Percentiles rank a stretch among this genome's conserved stretches.
These are phyloP conservation scores for Sordariomycetes sp. DNA, from an alignment of 2,329 filamentous ascomycete genomes.

Conservation along the genomic window DNA sequence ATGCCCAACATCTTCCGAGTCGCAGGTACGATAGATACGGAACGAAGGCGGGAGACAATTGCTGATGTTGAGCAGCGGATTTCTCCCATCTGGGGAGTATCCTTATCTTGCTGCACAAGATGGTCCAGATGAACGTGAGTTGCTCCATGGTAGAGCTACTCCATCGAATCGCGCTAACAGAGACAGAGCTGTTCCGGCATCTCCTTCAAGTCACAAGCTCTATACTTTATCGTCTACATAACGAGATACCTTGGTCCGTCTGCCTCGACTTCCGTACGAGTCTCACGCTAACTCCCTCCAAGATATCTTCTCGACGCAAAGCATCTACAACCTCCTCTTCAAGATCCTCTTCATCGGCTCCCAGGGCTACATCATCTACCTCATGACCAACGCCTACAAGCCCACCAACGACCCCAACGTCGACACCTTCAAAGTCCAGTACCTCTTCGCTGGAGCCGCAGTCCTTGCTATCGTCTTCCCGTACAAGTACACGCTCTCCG, in stretches of 20 bases:
- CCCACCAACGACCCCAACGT: conserved; percentile 94
- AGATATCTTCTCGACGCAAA: conserved; percentile 82
- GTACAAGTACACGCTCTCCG: conserved; percentile 70
- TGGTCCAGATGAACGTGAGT: conserved; percentile 81
- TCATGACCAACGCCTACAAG: conserved; percentile 97
- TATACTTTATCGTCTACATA: conserved; percentile 90
- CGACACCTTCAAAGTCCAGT: conserved; percentile 96
- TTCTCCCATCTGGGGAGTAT: conserved; percentile 93
- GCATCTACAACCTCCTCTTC: conserved; percentile 87
- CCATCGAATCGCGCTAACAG: conserved; percentile 3
- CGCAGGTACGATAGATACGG: conserved; percentile 31
- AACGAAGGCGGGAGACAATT: conserved; percentile 1
- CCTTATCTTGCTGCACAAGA: conserved; percentile 92
- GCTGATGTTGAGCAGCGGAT: conserved; percentile 53
- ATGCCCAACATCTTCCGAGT: conserved; percentile 49
- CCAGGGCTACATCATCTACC: conserved; percentile 90
- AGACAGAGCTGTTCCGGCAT: conserved; percentile 90
- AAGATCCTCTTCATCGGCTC: conserved; percentile 91
- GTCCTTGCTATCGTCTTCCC: conserved; percentile 76
- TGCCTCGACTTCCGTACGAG: not conserved
- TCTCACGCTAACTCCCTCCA: not conserved
- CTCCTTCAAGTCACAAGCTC: conserved; percentile 95
- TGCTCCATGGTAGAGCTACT: conserved; percentile 3
- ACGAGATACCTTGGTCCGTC: conserved; percentile 79
- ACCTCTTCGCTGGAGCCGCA: conserved; percentile 74